Evolutionary conservation across 495 filamentous ascomycete species (phyloP).

Genomic region (Aspergillus diversus): DNA sequence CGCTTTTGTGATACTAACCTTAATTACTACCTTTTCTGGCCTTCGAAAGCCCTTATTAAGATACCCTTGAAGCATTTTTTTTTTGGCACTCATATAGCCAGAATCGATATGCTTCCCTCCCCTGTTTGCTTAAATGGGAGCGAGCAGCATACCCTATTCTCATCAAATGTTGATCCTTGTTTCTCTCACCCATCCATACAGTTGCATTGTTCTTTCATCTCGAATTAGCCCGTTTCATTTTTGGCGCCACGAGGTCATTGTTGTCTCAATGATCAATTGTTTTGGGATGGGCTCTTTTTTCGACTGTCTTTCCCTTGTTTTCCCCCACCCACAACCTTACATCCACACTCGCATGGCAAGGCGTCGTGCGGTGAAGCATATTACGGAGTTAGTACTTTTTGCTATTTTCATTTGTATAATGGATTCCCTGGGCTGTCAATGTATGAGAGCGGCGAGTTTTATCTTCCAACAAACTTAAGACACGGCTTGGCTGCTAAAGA

Average conservation of each 20-base stretch:
- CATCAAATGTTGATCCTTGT: not conserved
- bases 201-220: not conserved
- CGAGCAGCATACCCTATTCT: not conserved
- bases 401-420: slow-evolving; percentile 22
- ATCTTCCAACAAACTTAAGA: slow-evolving; percentile 8
- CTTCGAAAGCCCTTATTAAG: slow-evolving; percentile 30
- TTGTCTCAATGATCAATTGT: not conserved
- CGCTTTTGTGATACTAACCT: slow-evolving; percentile 4
- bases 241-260: not conserved
- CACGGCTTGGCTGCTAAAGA: slow-evolving; percentile 8
- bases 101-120: not conserved
- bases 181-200: slow-evolving; percentile 6
- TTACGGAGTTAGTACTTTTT: slow-evolving; percentile 25
- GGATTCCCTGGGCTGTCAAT: slow-evolving; percentile 9
- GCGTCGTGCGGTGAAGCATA: slow-evolving; percentile 37
- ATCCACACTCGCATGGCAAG: slow-evolving; percentile 42
- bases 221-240: slow-evolving; percentile 2
- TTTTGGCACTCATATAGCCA: not conserved
- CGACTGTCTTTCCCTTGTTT: not conserved
- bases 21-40: slow-evolving; percentile 19
- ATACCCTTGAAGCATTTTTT: slow-evolving; percentile 34
- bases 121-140: not conserved
- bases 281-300: slow-evolving; percentile 13
- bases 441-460: not conserved
- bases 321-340: not conserved